Conservation (phyloP, 176 grass and related monocot genomes). For the Secale cereale region DNA sequence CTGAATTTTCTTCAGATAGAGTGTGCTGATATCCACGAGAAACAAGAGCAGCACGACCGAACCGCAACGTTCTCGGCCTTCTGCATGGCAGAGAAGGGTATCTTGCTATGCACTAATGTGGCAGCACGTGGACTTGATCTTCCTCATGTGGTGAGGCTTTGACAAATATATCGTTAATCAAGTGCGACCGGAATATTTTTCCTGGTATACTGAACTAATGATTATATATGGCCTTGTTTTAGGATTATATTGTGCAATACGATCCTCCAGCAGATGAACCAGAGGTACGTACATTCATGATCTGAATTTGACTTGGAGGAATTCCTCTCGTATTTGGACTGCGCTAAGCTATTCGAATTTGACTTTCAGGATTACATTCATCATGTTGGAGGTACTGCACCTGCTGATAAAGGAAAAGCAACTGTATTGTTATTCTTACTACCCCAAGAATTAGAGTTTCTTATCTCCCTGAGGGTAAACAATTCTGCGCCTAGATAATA, state of each 20-base stretch:
- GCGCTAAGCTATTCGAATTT: constrained; percentile 7
- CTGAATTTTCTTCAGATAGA: constrained; percentile 66
- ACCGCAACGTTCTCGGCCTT: constrained; percentile 72
- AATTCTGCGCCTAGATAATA: background rate
- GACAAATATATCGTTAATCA: background rate
- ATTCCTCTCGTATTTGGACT: background rate
- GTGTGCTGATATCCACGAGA: constrained; percentile 84
- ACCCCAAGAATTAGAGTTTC: constrained; percentile 81
- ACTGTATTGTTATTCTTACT: constrained; percentile 75
- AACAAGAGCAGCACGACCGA: constrained; percentile 84
- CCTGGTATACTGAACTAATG: background rate
- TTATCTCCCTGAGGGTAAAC: constrained; percentile 72
- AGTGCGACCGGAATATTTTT: background rate
- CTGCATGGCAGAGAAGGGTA: constrained; percentile 75
- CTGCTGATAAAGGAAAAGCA: constrained; percentile 70
- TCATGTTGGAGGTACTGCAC: constrained; percentile 67
- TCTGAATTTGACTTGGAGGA: constrained; percentile 48
- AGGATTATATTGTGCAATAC: constrained; percentile 98
- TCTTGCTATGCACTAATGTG: constrained; percentile 81
- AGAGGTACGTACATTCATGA: constrained; percentile 43
- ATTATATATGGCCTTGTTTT: constrained; percentile 1
- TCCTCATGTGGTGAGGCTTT: constrained; percentile 70
- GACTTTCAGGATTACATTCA: constrained; percentile 85
- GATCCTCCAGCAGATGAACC: constrained; percentile 78
- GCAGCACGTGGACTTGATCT: constrained; percentile 93